phyloP scores from a whole-genome alignment of 2,329 filamentous ascomycete genomes.

The Ophiostoma fasciatum region DNA sequence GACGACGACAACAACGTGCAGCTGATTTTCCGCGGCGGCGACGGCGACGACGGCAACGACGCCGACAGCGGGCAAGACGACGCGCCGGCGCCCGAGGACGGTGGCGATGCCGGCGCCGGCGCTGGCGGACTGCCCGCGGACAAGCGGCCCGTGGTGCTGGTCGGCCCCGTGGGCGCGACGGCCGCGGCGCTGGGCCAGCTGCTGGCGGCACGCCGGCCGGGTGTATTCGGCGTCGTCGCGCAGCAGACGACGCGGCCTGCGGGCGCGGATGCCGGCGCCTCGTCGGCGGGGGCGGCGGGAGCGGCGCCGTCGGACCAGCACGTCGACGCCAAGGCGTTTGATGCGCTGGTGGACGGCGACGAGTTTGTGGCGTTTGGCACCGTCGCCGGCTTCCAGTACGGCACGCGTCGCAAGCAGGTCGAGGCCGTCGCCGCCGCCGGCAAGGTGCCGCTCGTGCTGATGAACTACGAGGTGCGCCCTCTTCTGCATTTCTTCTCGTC shows the following conservation, averaged over 20 bases:
- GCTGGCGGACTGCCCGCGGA: slow-evolving; percentile 28
- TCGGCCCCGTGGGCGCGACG: slow-evolving; percentile 45
- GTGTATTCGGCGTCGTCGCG: slow-evolving; percentile 46
- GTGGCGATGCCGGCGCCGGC: neutral
- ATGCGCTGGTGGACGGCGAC: slow-evolving; percentile 43
- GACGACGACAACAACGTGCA: slow-evolving; percentile 64
- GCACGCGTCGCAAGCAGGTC: slow-evolving; percentile 38
- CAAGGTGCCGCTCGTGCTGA: slow-evolving; percentile 44
- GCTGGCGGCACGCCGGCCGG: slow-evolving; percentile 47
- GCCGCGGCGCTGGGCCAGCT: slow-evolving; percentile 49
- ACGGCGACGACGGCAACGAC: slow-evolving; percentile 58
- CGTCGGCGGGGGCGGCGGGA: neutral
- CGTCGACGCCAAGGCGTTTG: slow-evolving; percentile 39
- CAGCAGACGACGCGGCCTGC: slow-evolving; percentile 41
- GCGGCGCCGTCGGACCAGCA: slow-evolving; percentile 35
- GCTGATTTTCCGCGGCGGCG: slow-evolving; percentile 45
- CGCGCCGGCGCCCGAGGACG: slow-evolving; percentile 11
- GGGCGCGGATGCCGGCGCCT: slow-evolving; percentile 16
- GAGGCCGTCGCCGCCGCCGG: slow-evolving; percentile 34
- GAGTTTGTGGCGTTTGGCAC: slow-evolving; percentile 42
- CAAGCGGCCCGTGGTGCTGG: slow-evolving; percentile 46
- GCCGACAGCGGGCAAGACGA: slow-evolving; percentile 32
- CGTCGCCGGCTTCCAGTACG: slow-evolving; percentile 35
- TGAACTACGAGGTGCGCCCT: slow-evolving; percentile 35
- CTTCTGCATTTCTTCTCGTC: neutral